A percentile compares a stretch with the other conserved stretches of the same genome.
Conservation (phyloP, 805 yeast genomes). For the Candida gorgasii region DNA sequence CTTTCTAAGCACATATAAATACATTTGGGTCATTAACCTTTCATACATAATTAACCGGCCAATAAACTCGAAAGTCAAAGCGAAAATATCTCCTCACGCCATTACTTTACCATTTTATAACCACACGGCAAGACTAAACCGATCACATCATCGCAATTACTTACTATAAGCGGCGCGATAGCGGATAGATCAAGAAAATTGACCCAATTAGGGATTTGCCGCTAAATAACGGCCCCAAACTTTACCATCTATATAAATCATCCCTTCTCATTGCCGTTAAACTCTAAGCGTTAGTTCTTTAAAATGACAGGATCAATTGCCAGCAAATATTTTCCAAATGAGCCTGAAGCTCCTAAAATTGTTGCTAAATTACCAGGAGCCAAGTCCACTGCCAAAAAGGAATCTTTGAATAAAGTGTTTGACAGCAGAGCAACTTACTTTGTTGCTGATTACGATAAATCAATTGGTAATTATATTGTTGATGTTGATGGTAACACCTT, state of each 20-base stretch:
- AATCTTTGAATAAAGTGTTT: slow-evolving; percentile 58
- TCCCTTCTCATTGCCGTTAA: background rate
- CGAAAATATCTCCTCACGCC: too few relatives aligned
- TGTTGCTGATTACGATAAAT: slow-evolving; percentile 72
- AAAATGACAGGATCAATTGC: slow-evolving; percentile 38
- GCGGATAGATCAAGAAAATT: background rate
- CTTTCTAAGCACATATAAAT: too few relatives aligned
- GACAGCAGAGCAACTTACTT: slow-evolving; percentile 76
- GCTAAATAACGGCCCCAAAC: background rate
- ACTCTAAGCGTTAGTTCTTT: too few relatives aligned
- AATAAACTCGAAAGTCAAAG: too few relatives aligned
- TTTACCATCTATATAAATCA: background rate
- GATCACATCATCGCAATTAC: background rate
- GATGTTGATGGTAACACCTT: slow-evolving; percentile 78
- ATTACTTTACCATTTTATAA: too few relatives aligned
- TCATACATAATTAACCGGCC: too few relatives aligned
- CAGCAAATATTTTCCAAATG: slow-evolving; percentile 69
- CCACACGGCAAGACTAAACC: too few relatives aligned
- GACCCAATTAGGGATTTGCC: background rate
- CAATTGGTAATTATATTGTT: slow-evolving; percentile 75
- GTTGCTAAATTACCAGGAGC: slow-evolving; percentile 79
- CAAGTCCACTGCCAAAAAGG: slow-evolving; percentile 51
- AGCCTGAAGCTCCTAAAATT: slow-evolving; percentile 72
- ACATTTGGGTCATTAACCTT: too few relatives aligned
- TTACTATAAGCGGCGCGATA: background rate